A percentile compares a stretch with the other conserved stretches of the same genome.
Evolutionary conservation across 1,284 basidiomycete species (phyloP).

Genomic region (Cryptococcus amylolentus): DNA sequence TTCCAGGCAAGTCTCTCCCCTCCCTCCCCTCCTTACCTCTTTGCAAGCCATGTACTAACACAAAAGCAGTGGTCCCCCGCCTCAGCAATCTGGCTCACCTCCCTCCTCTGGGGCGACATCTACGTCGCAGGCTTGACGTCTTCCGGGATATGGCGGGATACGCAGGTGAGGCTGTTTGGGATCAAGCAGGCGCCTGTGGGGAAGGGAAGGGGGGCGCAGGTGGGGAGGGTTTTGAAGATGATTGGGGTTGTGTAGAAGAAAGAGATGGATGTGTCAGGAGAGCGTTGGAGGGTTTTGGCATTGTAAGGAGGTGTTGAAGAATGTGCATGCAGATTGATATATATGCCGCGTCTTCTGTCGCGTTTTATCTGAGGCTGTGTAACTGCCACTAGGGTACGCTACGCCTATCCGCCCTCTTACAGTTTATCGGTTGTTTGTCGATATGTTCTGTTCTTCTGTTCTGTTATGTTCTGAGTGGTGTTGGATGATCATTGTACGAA

Average conservation of each 20-base stretch:
- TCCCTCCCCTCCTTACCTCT: background rate
- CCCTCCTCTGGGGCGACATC: slow-evolving; percentile 85
- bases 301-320: too few species aligned
- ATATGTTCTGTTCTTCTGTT: too few species aligned
- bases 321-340: too few species aligned
- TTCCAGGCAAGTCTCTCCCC: slow-evolving; percentile 60
- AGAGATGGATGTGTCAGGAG: too few species aligned
- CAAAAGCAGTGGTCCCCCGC: slow-evolving; percentile 74
- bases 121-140: slow-evolving; percentile 77
- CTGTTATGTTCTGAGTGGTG: too few species aligned
- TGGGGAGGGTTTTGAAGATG: slow-evolving; percentile 45
- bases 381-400: too few species aligned
- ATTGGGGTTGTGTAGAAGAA: slow-evolving; percentile 34
- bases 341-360: too few species aligned
- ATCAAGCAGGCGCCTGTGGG: slow-evolving; percentile 66
- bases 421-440: too few species aligned
- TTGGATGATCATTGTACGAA: too few species aligned
- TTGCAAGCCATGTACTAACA: background rate
- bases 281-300: too few species aligned
- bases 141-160: slow-evolving; percentile 80
- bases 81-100: slow-evolving; percentile 82
- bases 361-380: too few species aligned
- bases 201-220: slow-evolving; percentile 34
- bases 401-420: too few species aligned
- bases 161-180: slow-evolving; percentile 78